Base-by-base conservation (phyloP, 2,329 filamentous ascomycete species). In the Stagonosporopsis cucurbitacearum region DNA sequence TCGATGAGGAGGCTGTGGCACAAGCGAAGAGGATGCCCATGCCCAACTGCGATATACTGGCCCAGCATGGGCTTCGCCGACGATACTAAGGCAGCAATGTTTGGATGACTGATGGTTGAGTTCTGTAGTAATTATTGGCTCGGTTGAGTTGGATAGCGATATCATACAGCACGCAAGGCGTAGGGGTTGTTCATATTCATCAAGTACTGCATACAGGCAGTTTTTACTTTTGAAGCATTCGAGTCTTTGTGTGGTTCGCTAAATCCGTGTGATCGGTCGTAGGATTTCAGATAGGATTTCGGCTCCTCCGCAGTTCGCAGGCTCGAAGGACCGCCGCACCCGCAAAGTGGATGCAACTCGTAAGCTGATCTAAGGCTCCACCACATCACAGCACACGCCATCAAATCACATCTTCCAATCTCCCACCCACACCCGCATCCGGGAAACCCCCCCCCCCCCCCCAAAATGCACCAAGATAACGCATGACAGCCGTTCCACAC, bases 1-100 rank as follows among this genome's bases (percentile, higher is more conserved):
- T 87, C 51, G 92, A 97, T 68, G 82, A 86, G 48, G 88, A 88
- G 59, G 92, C 92, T 80, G 86, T 96, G 86, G 84, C 88, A 58
- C 76, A 86, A 55, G 93, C 93, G 26, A 78, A 82, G 57, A 78
- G 78, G 20, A 82, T 88, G 81, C 79, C 84, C 41, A 82, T 86
- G 79, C 81, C 80, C 72, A 83, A 79, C 64, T 90, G 87, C 73
- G 78, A 78, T 66, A 81, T 79, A 60, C 70, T 89, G 64, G 78
- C 83, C 50, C 76, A 79, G 42, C 70, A 86, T 73, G 69, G 70
- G 1, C 49, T 70, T 12, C 53, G 48, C 8, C 36, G 47, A 32
- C 42, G 47, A 39, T 56, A 56, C 25, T 56, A 47, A 47, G 46
- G 25, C 42, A 25, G 43, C 37, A 22, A 20, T 13, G 11, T 13